These are phyloP conservation scores for Boechera stricta DNA, from an alignment of 345 rosid genomes.

Conservation along the genomic window DNA sequence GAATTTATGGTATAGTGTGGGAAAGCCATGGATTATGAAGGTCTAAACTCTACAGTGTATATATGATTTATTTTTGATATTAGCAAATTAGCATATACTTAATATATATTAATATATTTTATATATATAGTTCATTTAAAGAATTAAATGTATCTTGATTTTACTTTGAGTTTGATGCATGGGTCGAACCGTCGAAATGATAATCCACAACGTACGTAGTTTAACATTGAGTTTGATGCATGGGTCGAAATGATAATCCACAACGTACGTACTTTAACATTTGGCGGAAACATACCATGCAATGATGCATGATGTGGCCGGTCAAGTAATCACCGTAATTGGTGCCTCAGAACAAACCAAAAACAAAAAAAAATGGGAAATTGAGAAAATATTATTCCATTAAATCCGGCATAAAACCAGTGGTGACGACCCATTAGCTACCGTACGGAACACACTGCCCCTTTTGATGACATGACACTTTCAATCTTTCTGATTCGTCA, in stretches of 20 bases:
- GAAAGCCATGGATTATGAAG: no score
- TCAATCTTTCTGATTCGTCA: constrained; percentile 24
- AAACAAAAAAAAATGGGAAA: neutral
- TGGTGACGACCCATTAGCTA: constrained; percentile 28
- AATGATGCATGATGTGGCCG: constrained; percentile 3
- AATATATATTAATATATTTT: no score
- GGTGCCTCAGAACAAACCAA: neutral
- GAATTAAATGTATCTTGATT: neutral
- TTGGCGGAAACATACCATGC: constrained; percentile 6
- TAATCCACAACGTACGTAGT: neutral
- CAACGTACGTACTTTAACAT: constrained; percentile 15
- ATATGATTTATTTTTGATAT: no score
- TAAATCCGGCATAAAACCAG: constrained; percentile 29
- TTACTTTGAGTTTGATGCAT: neutral
- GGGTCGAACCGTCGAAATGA: no score
- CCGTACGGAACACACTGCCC: constrained; percentile 35
- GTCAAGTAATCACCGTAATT: constrained; percentile 35
- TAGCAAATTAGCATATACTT: no score
- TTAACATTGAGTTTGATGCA: neutral
- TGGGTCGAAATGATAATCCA: neutral
- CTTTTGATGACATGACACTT: constrained; percentile 33
- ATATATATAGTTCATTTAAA: neutral
- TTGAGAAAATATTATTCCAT: neutral
- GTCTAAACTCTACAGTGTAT: no score
- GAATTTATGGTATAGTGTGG: no score